Percentiles rank a stretch among this genome's conserved stretches.
phyloP scores from a whole-genome alignment of 257 asterid species.

The Fraxinus americana region DNA sequence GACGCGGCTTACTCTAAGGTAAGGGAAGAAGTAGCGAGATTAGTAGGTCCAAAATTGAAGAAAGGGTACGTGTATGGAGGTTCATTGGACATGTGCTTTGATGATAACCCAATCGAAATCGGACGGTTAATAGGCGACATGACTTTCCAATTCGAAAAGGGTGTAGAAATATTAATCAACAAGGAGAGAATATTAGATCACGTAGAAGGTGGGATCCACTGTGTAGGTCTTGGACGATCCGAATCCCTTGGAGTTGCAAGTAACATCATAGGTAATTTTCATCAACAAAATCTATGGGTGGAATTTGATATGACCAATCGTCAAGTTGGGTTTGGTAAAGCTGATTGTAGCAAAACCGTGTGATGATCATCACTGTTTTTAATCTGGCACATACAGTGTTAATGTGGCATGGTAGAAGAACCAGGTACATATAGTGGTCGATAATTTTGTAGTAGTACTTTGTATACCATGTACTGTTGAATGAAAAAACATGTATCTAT shows the following conservation, averaged over 20 bases:
- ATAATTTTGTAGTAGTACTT: conserved; percentile 9
- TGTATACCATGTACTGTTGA: not conserved
- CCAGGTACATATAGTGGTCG: conserved; percentile 12
- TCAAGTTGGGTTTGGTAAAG: conserved; percentile 70
- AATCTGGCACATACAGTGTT: conserved; percentile 22
- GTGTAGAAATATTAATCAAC: conserved; percentile 48
- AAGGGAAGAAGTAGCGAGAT: conserved; percentile 48
- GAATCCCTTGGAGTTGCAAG: conserved; percentile 69
- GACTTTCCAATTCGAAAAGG: conserved; percentile 57
- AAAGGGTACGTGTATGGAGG: conserved; percentile 61
- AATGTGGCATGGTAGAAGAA: conserved; percentile 3
- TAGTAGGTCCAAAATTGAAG: conserved; percentile 59
- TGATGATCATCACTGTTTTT: conserved; percentile 25
- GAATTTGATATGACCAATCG: conserved; percentile 63
- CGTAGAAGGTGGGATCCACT: conserved; percentile 64
- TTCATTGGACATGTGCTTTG: conserved; percentile 75
- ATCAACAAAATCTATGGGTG: conserved; percentile 90
- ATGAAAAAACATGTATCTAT: not conserved
- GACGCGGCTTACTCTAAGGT: conserved; percentile 60
- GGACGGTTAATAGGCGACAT: conserved; percentile 60
- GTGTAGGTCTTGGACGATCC: conserved; percentile 73
- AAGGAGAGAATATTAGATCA: conserved; percentile 55
- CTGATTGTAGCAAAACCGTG: conserved; percentile 54
- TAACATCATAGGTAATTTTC: conserved; percentile 81
- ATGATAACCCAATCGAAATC: conserved; percentile 39